Base-by-base conservation (phyloP, 1,139 yeast species). In the Ogataea hybrid region DNA sequence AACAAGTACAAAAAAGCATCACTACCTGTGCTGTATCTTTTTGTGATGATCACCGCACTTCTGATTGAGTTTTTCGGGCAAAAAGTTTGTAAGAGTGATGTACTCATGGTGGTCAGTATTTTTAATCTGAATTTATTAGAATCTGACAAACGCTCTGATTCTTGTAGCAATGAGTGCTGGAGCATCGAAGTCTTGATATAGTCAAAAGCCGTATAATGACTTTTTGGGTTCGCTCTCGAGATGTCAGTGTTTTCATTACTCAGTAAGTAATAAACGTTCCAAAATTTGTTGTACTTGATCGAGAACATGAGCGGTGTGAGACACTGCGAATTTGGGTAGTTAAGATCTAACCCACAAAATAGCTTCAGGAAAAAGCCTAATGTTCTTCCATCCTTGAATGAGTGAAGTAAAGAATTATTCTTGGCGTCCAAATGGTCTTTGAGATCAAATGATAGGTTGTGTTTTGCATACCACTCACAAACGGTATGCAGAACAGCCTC, bases 391-490 rank as follows among this genome's bases (percentile, higher is more conserved):
- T 61, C 56, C 1, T 73, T 64, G 37, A 87, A 67, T 4, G 86
- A 75, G 62, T 92, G 97, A 28, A 92, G 65, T 7, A 90, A 58
- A 0, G 92, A 79, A 55, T 89, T 88, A 0, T 94, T 94, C 44
- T 77, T 72, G 20, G 65, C 67, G 58, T 90, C 97, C 15, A 78
- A 66, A 58, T 92, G 97, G 18, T 77, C 79, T 35, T 65, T 67
- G 47, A 73, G 74, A 46, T 73, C 67, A 39, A 80, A 66, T 2
- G 49, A 47, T 2, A 53, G 51, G 3, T 53, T 44, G 25, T 61
- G 58, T 0, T 25, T 34, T 1, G 51, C 51, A 47, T 75, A 72
- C 71, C 79, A 71, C 8, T 56, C 35, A 20, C 64, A 63, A 1
- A 75, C 77, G 25, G 75, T 68, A 1, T 59, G 51, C 43, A 84